Evolutionary conservation across 352 stramenopile species (phyloP), one percentile per base, ranked within the genome.

Genomic region (Globisporangium nodosum): DNA sequence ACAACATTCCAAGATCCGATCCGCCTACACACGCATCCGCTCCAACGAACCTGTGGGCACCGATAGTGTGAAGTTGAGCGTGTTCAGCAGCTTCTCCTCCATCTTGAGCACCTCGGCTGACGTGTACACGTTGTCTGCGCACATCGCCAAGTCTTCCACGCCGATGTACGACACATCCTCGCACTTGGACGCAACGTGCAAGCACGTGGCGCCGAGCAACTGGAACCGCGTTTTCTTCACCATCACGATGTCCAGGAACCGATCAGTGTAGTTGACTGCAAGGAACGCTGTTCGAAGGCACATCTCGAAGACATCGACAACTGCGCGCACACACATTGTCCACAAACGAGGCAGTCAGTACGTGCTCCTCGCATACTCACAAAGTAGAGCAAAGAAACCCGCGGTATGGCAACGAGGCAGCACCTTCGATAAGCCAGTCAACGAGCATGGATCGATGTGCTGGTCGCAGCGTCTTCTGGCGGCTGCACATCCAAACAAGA

Each of bases 231-330:
- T 92, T 55, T 91, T 94, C 68, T 91, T 92, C 35, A 94, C 85
- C 82, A 92, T 91, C 39, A 92, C 85, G 35, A 91, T 90, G 40
- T 94, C 83, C 49, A 96, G 53, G 56, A 90, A 96, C 5, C 87
- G 75, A 53, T 97, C 88, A 3, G 86, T 96, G 69, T 96, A 96
- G 64, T 93, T 94, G 8, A 97, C 84, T n/a, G 87, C 87, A 21
- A 97, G 65, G 57, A 96, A 97, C 12, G 87, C 88, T 27, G 85
- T 96, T 27, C 88, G 76, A 6, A 96, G 65, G 62, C 85, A 96
- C 88, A 97, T 97, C 58, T 97, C 88, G 54, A 97, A 97, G 33
- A 96, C 88, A 60, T 97, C 88, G 42, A 97, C 88, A 31, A 97
- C 88, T 91, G 65, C 3, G 51, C 33, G 47, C 5, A 60, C 5